A percentile compares a stretch with the other conserved stretches of the same genome.
Evolutionary conservation across 805 yeast species (phyloP).

Genomic region (Metschnikowia koreensis): DNA sequence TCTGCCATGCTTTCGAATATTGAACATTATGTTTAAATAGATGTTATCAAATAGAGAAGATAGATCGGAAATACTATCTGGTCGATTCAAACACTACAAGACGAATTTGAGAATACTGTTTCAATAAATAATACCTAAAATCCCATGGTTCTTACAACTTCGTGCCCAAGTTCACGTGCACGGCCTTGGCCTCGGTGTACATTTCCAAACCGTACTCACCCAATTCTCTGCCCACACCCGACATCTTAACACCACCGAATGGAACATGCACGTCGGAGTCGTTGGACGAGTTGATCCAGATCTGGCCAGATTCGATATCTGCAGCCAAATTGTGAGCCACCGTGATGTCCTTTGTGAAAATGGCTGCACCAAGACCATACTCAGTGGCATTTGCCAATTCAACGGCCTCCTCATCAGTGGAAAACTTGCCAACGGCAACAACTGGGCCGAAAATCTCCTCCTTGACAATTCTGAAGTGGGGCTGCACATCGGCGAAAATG

Average conservation of each 20-base stretch:
- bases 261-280: slow-evolving; percentile 66
- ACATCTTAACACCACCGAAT: slow-evolving; percentile 77
- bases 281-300: slow-evolving; percentile 69
- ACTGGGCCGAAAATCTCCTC: slow-evolving; percentile 93
- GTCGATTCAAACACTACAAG: no score
- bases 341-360: slow-evolving; percentile 66
- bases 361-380: slow-evolving; percentile 82
- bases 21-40: no score
- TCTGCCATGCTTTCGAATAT: no score
- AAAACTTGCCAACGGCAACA: slow-evolving; percentile 63
- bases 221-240: slow-evolving; percentile 80
- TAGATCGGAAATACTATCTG: no score
- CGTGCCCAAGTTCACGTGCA: slow-evolving; percentile 63
- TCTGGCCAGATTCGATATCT: slow-evolving; percentile 62
- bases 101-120: not conserved
- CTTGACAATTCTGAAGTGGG: slow-evolving; percentile 60
- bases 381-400: slow-evolving; percentile 66
- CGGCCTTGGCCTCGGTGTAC: slow-evolving; percentile 74
- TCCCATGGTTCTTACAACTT: slow-evolving; percentile 25
- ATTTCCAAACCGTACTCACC: slow-evolving; percentile 69
- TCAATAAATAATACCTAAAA: not conserved
- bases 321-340: slow-evolving; percentile 64
- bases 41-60: no score
- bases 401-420: slow-evolving; percentile 65
- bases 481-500: slow-evolving; percentile 66